phyloP scores from a whole-genome alignment of 345 rosid genomes.

The Triadica sebifera region DNA sequence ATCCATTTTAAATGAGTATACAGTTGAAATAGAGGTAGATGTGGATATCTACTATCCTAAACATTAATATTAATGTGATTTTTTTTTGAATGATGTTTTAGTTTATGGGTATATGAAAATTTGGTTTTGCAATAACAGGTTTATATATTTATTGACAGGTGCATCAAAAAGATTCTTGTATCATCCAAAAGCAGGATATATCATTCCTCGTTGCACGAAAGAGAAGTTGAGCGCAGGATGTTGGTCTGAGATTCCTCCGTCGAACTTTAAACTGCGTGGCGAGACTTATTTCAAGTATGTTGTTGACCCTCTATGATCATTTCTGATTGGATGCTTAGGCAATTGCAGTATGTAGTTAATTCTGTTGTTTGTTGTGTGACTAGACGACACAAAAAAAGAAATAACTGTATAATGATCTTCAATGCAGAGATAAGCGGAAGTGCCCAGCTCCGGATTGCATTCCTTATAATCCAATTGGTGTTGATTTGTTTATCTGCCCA shows the following conservation, averaged over 20 bases:
- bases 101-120: not conserved
- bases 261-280: slow-evolving; percentile 64
- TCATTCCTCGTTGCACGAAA: slow-evolving; percentile 40
- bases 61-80: no score
- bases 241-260: slow-evolving; percentile 72
- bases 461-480: slow-evolving; percentile 74
- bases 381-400: not conserved
- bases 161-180: slow-evolving; percentile 54
- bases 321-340: slow-evolving; percentile 1
- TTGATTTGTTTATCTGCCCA: slow-evolving; percentile 70
- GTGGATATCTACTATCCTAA: no score
- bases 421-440: slow-evolving; percentile 78
- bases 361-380: slow-evolving; percentile 7
- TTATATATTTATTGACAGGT: slow-evolving; percentile 31
- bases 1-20: not conserved
- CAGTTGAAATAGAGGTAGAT: not conserved
- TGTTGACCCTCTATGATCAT: slow-evolving; percentile 3
- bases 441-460: slow-evolving; percentile 57
- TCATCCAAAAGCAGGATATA: slow-evolving; percentile 58
- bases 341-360: not conserved
- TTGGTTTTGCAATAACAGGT: not conserved
- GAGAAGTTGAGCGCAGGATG: slow-evolving; percentile 49
- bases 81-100: not conserved
- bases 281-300: slow-evolving; percentile 66
- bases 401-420: slow-evolving; percentile 14